Base-by-base conservation (phyloP, 768 basidiomycete species). In the Suillus paluster region DNA sequence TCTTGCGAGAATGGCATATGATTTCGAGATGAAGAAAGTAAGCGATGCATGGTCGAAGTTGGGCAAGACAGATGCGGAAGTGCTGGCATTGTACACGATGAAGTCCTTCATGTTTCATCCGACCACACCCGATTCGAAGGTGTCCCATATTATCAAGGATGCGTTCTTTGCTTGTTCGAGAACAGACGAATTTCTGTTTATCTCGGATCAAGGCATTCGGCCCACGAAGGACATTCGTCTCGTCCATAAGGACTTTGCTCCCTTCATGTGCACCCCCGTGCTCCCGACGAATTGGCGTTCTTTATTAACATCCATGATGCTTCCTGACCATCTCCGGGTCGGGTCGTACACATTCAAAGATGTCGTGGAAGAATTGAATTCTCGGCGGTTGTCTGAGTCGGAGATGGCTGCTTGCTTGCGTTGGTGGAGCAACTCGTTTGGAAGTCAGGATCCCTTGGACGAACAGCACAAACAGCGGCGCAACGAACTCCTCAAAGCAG, bases 21-120 rank as follows among this genome's bases (percentile, higher is more conserved):
- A 97, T 67, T 76, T 86, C 45, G 94, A 97, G 73, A 78, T 97
- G 68, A 77, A 71, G 3, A 78, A 79, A 33, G 77, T 94, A 59
- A 79, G 79, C 46, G 70, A 61, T n/a, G 61, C 63, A 4, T 79
- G 77, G 74, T 38, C 68, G 14, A 34, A 46, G 34, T 7, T n/a
- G 6, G 52, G 36, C 30, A 23, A 39, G 27, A 10, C 39, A 36
- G 5, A 27, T 34, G 15, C 64, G 46, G 34, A 48, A 30, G 15
- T 10, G 57, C 59, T 57, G 44, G 88, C 86, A 9, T 74, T 94
- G 21, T 93, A 94, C 67, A 84, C 89, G 6, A 80, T 97, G 60
- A 84, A 84, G 59, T 97, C 95, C 78, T 98, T 97, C 79, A 89
- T 91, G 1, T 97, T 92, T 75, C 84, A 87, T 63, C 77, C 83